A percentile compares a stretch with the other conserved stretches of the same genome.
phyloP scores from a whole-genome alignment of 176 grass and related monocot species.

The Eragrostis curvula region DNA sequence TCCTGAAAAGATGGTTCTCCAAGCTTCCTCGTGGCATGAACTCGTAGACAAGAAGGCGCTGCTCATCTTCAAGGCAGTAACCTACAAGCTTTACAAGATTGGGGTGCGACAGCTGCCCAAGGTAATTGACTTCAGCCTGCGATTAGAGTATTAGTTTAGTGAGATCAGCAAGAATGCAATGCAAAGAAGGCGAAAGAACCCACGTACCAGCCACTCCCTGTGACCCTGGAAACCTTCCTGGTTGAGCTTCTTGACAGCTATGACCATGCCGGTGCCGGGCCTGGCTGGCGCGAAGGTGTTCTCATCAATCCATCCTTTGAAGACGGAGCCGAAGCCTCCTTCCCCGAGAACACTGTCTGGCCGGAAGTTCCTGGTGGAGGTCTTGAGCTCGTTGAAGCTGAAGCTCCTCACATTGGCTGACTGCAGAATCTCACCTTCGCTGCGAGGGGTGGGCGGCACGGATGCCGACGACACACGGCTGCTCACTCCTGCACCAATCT shows the following conservation, averaged over 20 bases:
- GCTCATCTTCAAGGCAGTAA: slow-evolving; percentile 83
- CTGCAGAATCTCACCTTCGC: slow-evolving; percentile 71
- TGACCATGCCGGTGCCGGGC: slow-evolving; percentile 80
- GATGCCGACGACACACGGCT: slow-evolving; percentile 65
- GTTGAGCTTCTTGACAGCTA: slow-evolving; percentile 93
- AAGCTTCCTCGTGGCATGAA: slow-evolving; percentile 89
- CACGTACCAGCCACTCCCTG: slow-evolving; percentile 83
- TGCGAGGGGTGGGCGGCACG: slow-evolving; percentile 45
- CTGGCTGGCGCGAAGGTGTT: slow-evolving; percentile 51
- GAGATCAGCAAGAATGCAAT: too few relatives aligned
- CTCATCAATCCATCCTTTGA: slow-evolving; percentile 91
- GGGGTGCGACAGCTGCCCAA: slow-evolving; percentile 66
- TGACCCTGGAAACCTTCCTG: slow-evolving; percentile 86
- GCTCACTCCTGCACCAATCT: slow-evolving; percentile 51
- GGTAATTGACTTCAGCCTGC: slow-evolving; percentile 85
- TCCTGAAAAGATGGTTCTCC: slow-evolving; percentile 92
- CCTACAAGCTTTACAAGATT: slow-evolving; percentile 79
- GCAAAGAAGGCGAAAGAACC: too few relatives aligned
- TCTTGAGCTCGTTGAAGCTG: slow-evolving; percentile 68
- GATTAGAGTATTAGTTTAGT: slow-evolving; percentile 17
- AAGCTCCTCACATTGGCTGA: slow-evolving; percentile 71
- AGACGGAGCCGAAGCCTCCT: slow-evolving; percentile 85
- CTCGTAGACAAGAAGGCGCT: slow-evolving; percentile 84
- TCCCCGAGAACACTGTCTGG: slow-evolving; percentile 82
- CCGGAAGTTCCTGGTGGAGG: slow-evolving; percentile 68